A percentile compares a stretch with the other conserved stretches of the same genome.
Conservation (phyloP, 1,284 basidiomycete genomes). For the Papiliotrema flavescens region DNA sequence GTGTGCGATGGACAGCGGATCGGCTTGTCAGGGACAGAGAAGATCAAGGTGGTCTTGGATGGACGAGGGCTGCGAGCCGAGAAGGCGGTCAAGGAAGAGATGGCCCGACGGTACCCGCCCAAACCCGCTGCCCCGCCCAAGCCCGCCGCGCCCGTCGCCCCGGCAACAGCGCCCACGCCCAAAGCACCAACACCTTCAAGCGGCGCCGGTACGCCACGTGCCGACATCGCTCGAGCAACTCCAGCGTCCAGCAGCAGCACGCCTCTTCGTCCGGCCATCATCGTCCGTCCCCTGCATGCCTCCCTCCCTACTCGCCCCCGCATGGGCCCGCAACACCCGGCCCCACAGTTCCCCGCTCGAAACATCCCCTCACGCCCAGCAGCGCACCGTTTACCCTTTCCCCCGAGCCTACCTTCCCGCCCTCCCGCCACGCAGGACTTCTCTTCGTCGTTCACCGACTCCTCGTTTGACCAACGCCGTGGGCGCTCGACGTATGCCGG, state of each 20-base stretch:
- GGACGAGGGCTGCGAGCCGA: slow-evolving; percentile 46
- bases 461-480: slow-evolving; percentile 16
- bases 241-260: neutral
- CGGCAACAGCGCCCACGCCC: slow-evolving; percentile 2
- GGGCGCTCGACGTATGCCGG: slow-evolving; percentile 4
- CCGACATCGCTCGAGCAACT: neutral
- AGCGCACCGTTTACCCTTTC: neutral
- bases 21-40: slow-evolving; percentile 34
- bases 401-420: slow-evolving; percentile 4
- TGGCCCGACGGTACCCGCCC: slow-evolving; percentile 59
- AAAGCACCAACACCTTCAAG: slow-evolving; percentile 7
- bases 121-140: slow-evolving; percentile 14
- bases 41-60: slow-evolving; percentile 50
- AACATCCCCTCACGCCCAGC: neutral
- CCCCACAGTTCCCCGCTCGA: slow-evolving; percentile 11
- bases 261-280: neutral
- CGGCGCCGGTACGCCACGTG: slow-evolving; percentile 9
- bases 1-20: slow-evolving; percentile 49
- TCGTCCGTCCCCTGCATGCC: neutral
- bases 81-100: slow-evolving; percentile 50
- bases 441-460: slow-evolving; percentile 26
- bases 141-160: neutral
- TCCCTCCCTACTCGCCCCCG: slow-evolving; percentile 5
- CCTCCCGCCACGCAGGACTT: slow-evolving; percentile 17
- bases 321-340: neutral